A percentile compares a stretch with the other conserved stretches of the same genome.
These are phyloP conservation scores for Jacaranda copaia DNA, from an alignment of 257 asterid genomes.

Conservation along the genomic window DNA sequence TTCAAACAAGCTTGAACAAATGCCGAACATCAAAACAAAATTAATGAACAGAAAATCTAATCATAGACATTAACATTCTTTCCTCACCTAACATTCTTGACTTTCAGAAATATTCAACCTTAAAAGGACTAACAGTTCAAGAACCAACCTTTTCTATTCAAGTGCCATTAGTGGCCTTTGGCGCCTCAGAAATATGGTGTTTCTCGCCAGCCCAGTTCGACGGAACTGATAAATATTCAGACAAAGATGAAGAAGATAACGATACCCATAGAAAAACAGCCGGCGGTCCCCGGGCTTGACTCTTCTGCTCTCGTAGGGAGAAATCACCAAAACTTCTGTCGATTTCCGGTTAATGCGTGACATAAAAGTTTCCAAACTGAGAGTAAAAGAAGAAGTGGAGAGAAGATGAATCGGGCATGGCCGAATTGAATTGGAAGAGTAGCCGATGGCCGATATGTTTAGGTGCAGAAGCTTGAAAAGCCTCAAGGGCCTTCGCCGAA, in stretches of 20 bases:
- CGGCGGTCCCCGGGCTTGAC: conserved; percentile 10
- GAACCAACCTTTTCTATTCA: conserved; percentile 39
- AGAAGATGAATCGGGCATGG: neutral
- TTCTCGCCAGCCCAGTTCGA: conserved; percentile 39
- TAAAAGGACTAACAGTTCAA: neutral
- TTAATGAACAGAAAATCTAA: conserved; percentile 14
- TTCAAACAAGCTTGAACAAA: conserved; percentile 28
- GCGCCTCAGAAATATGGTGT: conserved; percentile 11
- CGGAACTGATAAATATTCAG: conserved; percentile 37
- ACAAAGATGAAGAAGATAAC: conserved; percentile 34
- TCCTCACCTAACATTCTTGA: neutral
- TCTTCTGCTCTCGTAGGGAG: conserved; percentile 19
- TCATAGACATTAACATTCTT: neutral
- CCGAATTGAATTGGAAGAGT: neutral
- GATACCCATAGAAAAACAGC: conserved; percentile 44
- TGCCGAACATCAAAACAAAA: neutral
- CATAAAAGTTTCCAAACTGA: neutral
- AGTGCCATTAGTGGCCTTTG: conserved; percentile 20
- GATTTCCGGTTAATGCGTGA: neutral
- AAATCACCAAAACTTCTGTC: neutral
- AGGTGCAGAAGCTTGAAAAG: neutral
- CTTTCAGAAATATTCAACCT: neutral
- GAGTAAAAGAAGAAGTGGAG: neutral
- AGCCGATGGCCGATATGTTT: conserved; percentile 5
- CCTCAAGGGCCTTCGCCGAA: too few species aligned